Percentiles rank a stretch among this genome's conserved stretches.
Evolutionary conservation across 257 asterid genomes (phyloP).

Genomic region (Scutellaria baicalensis): DNA sequence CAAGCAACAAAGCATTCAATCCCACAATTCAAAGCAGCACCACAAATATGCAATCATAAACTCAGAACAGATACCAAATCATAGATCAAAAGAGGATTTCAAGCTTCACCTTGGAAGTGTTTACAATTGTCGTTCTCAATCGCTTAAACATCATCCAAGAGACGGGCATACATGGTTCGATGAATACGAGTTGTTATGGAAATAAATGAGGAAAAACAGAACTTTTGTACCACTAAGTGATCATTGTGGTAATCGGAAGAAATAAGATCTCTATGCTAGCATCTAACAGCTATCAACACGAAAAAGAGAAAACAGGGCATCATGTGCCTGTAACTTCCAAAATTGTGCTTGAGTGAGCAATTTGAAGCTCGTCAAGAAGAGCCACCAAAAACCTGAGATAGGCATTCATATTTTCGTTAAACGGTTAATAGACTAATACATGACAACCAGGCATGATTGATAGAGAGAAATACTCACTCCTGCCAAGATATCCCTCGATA

Average conservation of each 20-base stretch:
- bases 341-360: not conserved
- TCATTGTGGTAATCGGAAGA: not conserved
- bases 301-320: not conserved
- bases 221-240: not conserved
- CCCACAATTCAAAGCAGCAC: no score
- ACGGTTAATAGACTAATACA: not conserved
- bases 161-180: not conserved
- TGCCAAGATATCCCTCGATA: slow-evolving; percentile 59
- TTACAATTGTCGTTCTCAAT: no score
- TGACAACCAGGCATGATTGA: not conserved
- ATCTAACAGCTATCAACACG: not conserved
- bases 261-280: not conserved
- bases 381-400: slow-evolving; percentile 56
- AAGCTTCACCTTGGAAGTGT: no score
- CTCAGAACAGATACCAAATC: no score
- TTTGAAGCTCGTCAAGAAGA: slow-evolving; percentile 14
- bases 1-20: no score
- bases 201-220: not conserved
- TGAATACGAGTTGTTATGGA: not conserved
- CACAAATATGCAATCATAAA: no score
- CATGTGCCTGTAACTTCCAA: not conserved
- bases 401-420: not conserved
- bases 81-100: no score
- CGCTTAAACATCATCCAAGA: not conserved
- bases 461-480: slow-evolving; percentile 41